A percentile compares a stretch with the other conserved stretches of the same genome.
Conservation (phyloP, 2,329 filamentous ascomycete genomes). For the Calonectria multiphialidica region DNA sequence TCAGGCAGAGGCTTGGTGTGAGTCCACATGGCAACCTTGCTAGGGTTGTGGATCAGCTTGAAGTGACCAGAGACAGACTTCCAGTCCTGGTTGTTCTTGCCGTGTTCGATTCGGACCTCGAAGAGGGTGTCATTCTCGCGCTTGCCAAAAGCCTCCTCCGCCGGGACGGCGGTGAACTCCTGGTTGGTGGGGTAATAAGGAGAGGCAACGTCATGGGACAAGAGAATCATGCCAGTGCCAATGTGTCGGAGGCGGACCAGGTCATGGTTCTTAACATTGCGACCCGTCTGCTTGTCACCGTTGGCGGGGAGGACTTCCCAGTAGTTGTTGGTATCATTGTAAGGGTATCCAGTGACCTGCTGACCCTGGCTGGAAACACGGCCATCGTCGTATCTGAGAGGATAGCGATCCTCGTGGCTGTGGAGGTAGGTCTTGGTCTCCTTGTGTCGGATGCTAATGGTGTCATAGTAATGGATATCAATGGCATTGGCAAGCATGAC, state of each 20-base stretch:
- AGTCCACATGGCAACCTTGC: conserved; percentile 99
- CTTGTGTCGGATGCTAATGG: conserved; percentile 91
- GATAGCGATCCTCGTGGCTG: conserved; percentile 90
- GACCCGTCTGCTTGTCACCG: conserved; percentile 69
- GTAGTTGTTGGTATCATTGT: conserved; percentile 98
- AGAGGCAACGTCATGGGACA: conserved; percentile 97
- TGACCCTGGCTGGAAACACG: conserved; percentile 97
- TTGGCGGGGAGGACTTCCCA: conserved; percentile 89
- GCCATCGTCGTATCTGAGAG: conserved; percentile 95
- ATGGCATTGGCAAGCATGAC: conserved; percentile 89
- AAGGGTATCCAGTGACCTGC: conserved; percentile 97
- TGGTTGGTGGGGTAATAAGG: conserved; percentile 98
- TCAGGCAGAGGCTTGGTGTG: conserved; percentile 95
- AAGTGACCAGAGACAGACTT: conserved; percentile 93
- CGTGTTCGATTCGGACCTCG: conserved; percentile 89
- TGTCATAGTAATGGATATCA: conserved; percentile 90
- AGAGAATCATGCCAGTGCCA: conserved; percentile 84
- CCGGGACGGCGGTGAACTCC: conserved; percentile 88
- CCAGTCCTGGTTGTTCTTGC: conserved; percentile 85
- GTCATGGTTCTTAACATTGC: conserved; percentile 84
- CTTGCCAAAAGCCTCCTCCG: conserved; percentile 78
- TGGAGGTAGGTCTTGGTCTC: conserved; percentile 97
- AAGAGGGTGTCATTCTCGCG: conserved; percentile 93
- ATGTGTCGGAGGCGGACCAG: conserved; percentile 88
- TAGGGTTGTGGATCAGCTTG: conserved; percentile 94